A percentile compares a stretch with the other conserved stretches of the same genome.
Conservation (phyloP, 1,139 yeast genomes). For the Candida sojae region DNA sequence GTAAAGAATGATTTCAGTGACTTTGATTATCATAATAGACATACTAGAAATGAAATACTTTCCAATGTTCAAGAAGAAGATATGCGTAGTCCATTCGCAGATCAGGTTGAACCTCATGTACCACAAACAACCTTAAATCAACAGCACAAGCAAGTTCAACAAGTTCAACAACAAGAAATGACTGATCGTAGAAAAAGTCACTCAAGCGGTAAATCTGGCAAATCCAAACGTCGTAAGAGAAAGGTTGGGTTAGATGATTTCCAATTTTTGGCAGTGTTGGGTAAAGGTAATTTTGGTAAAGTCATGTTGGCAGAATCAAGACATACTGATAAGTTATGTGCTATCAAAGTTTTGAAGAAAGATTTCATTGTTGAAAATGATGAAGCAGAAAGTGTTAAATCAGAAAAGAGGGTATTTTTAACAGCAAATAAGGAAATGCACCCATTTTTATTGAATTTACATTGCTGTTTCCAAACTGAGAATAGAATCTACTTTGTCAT, state of each 20-base stretch:
- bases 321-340: conserved; percentile 76
- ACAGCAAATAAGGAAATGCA: conserved; percentile 89
- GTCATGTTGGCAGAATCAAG: conserved; percentile 96
- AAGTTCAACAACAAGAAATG: conserved; percentile 4
- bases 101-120: conserved; percentile 9
- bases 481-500: conserved; percentile 95
- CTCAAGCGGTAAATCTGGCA: conserved; percentile 14
- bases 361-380: conserved; percentile 94
- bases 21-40: conserved; percentile 33
- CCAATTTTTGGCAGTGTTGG: conserved; percentile 88
- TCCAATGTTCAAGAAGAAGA: conserved; percentile 15
- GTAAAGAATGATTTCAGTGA: conserved; percentile 23
- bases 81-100: conserved; percentile 9
- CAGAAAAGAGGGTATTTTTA: conserved; percentile 89
- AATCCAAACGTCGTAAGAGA: conserved; percentile 45
- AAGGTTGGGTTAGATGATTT: conserved; percentile 95
- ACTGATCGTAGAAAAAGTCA: conserved; percentile 6
- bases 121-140: conserved; percentile 1
- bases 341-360: conserved; percentile 92
- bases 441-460: conserved; percentile 88
- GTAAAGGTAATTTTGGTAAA: conserved; percentile 97
- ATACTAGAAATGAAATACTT: conserved; percentile 18
- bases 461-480: conserved; percentile 97
- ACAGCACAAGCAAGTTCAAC: conserved; percentile 8
- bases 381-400: conserved; percentile 91